A percentile compares a stretch with the other conserved stretches of the same genome.
Evolutionary conservation across 257 asterid genomes (phyloP).

Genomic region (Cordia subcordata): DNA sequence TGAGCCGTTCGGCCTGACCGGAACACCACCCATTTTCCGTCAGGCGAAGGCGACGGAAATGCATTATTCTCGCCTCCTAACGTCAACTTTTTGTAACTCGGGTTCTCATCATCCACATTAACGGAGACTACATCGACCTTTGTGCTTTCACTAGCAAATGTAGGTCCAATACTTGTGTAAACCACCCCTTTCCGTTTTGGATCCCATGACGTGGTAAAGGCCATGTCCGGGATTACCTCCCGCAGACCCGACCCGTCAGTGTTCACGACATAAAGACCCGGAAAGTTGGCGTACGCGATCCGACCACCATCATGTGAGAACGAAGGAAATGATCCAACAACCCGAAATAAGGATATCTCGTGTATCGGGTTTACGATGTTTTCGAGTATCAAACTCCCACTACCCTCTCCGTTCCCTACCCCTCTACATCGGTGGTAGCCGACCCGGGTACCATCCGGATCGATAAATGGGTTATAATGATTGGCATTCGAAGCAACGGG

Average conservation of each 20-base stretch:
- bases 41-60: conserved; percentile 86
- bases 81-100: conserved; percentile 47
- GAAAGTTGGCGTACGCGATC: conserved; percentile 54
- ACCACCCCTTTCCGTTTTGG: conserved; percentile 74
- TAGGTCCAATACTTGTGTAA: conserved; percentile 73
- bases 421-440: conserved; percentile 84
- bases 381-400: conserved; percentile 46
- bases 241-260: conserved; percentile 71
- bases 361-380: conserved; percentile 47
- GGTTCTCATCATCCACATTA: conserved; percentile 56
- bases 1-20: conserved; percentile 83
- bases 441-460: conserved; percentile 50
- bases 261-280: conserved; percentile 70
- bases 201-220: conserved; percentile 84
- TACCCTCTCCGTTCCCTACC: conserved; percentile 20
- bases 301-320: conserved; percentile 67
- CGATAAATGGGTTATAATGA: conserved; percentile 74
- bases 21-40: conserved; percentile 83
- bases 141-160: conserved; percentile 65
- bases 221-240: conserved; percentile 23
- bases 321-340: conserved; percentile 84
- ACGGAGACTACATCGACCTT: conserved; percentile 70
- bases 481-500: conserved; percentile 50
- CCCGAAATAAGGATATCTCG: conserved; percentile 52
- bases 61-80: conserved; percentile 69